Evolutionary conservation across 2,329 filamentous ascomycete genomes (phyloP).

Genomic region (Diaporthe amygdali): DNA sequence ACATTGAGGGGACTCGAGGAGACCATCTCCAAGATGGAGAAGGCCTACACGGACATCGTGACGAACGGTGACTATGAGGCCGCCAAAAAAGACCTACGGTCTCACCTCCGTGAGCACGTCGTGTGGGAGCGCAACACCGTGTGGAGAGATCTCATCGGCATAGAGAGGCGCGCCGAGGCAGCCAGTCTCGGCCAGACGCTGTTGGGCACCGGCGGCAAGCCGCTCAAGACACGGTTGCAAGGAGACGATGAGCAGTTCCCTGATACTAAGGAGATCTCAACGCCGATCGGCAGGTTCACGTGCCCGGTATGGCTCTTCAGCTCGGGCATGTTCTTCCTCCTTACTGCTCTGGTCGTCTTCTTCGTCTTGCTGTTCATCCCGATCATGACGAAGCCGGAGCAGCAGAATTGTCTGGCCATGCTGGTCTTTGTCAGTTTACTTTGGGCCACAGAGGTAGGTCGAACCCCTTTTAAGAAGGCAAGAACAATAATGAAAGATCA

Average conservation of each 20-base stretch:
- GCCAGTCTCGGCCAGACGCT: slow-evolving; percentile 88
- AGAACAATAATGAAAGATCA: not conserved
- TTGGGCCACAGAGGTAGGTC: slow-evolving; percentile 88
- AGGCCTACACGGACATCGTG: slow-evolving; percentile 80
- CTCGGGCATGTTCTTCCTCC: slow-evolving; percentile 77
- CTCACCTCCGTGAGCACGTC: slow-evolving; percentile 93
- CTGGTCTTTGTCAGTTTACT: slow-evolving; percentile 90
- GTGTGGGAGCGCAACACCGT: slow-evolving; percentile 99
- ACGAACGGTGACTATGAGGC: slow-evolving; percentile 79
- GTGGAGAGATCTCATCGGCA: slow-evolving; percentile 98
- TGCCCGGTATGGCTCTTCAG: slow-evolving; percentile 85
- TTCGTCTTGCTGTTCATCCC: slow-evolving; percentile 74
- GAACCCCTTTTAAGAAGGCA: not conserved
- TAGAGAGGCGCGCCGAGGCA: slow-evolving; percentile 93
- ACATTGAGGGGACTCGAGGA: slow-evolving; percentile 75
- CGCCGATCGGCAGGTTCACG: slow-evolving; percentile 78
- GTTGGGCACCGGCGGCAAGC: slow-evolving; percentile 75
- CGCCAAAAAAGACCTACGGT: slow-evolving; percentile 83
- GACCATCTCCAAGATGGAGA: slow-evolving; percentile 76
- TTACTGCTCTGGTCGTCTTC: slow-evolving; percentile 76
- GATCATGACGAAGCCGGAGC: slow-evolving; percentile 84
- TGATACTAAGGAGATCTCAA: slow-evolving; percentile 71
- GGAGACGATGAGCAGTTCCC: slow-evolving; percentile 77
- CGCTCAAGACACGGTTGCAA: slow-evolving; percentile 73
- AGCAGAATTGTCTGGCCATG: slow-evolving; percentile 95